A percentile compares a stretch with the other conserved stretches of the same genome.
Evolutionary conservation across 208 protist genomes (phyloP).

Genomic region (Leishmania braziliensis): DNA sequence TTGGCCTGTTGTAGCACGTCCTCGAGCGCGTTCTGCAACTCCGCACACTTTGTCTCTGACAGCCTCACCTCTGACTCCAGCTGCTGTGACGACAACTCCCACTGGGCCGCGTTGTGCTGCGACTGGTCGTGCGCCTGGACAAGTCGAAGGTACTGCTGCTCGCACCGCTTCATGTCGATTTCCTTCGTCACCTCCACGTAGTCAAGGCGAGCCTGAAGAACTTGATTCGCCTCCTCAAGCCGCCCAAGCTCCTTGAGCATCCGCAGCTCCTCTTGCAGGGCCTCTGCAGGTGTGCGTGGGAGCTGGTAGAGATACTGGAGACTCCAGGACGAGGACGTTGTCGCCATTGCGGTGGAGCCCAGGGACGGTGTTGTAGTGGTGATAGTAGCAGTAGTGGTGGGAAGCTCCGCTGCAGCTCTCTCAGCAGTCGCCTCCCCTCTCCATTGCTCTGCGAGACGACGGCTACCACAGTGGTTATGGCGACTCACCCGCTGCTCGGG

Average conservation of each 20-base stretch:
- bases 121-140: conserved; percentile 42
- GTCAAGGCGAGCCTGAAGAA: conserved; percentile 34
- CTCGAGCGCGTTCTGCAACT: conserved; percentile 16
- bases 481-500: background rate
- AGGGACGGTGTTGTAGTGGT: conserved; percentile 6
- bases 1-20: conserved; percentile 24
- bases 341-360: conserved; percentile 5
- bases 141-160: conserved; percentile 38
- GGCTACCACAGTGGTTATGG: conserved; percentile 4
- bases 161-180: conserved; percentile 33
- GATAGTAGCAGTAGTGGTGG: background rate
- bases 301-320: conserved; percentile 58
- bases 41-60: conserved; percentile 22
- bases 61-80: conserved; percentile 29
- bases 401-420: background rate
- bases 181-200: conserved; percentile 39
- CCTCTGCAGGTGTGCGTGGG: conserved; percentile 51
- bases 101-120: conserved; percentile 36
- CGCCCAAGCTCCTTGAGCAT: conserved; percentile 52
- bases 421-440: background rate
- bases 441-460: background rate
- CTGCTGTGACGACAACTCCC: conserved; percentile 35
- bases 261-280: conserved; percentile 57
- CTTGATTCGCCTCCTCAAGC: conserved; percentile 38
- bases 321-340: conserved; percentile 13